These are phyloP conservation scores for Allium cepa DNA, from an alignment of 106 monocot genomes.

Conservation along the genomic window DNA sequence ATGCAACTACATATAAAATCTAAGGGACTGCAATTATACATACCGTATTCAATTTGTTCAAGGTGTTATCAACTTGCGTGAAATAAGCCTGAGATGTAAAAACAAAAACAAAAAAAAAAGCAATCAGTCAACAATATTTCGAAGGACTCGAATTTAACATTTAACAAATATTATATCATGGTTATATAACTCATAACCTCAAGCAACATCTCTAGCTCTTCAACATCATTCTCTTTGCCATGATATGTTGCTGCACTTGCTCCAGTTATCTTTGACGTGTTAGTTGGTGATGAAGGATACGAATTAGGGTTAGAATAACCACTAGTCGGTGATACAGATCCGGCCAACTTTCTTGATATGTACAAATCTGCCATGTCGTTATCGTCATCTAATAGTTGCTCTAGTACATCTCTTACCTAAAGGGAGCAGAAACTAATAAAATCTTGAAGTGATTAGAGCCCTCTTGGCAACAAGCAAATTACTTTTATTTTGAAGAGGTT, in stretches of 20 bases:
- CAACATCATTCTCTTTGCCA: conserved; percentile 83
- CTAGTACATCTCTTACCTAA: conserved; percentile 87
- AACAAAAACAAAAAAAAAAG: not conserved
- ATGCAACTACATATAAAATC: no score
- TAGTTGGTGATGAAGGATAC: conserved; percentile 49
- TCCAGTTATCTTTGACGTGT: conserved; percentile 62
- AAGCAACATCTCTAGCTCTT: conserved; percentile 88
- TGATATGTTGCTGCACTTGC: conserved; percentile 64
- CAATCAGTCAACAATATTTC: not conserved
- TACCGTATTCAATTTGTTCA: conserved; percentile 91
- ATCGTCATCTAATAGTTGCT: conserved; percentile 81
- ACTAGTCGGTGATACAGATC: conserved; percentile 54
- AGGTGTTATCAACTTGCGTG: conserved; percentile 93
- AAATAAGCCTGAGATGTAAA: conserved; percentile 62
- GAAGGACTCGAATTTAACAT: not conserved
- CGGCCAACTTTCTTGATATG: conserved; percentile 62
- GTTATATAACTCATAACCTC: conserved; percentile 31
- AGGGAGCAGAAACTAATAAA: not conserved
- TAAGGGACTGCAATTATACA: not conserved
- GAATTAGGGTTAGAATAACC: conserved; percentile 50
- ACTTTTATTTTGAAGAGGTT: no score
- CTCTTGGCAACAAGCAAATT: no score
- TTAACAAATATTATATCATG: not conserved
- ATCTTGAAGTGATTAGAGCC: no score
- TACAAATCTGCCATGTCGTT: conserved; percentile 93